These are phyloP conservation scores for Brassica nigra DNA, from an alignment of 345 rosid genomes.

Conservation along the genomic window DNA sequence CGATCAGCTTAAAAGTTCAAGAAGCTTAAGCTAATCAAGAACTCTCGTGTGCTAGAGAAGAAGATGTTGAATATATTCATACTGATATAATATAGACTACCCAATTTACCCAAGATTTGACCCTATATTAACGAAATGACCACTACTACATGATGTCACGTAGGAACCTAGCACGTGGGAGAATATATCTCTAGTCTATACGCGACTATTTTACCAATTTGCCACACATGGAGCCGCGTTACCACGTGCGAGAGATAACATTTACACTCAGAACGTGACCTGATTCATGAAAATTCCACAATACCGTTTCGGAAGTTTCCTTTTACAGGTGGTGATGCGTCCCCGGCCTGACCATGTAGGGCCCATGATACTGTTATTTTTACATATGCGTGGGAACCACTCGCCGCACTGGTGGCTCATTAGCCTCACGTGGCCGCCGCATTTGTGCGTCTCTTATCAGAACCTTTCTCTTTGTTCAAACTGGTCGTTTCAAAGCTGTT, in stretches of 20 bases:
- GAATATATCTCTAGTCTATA: background rate
- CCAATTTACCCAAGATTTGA: conserved; percentile 31
- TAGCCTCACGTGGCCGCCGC: conserved; percentile 40
- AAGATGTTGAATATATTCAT: conserved; percentile 1
- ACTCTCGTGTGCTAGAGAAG: conserved; percentile 12
- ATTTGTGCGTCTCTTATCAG: conserved; percentile 28
- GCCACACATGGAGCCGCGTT: background rate
- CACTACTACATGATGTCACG: conserved; percentile 38
- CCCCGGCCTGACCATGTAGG: conserved; percentile 41
- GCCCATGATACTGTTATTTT: conserved; percentile 3
- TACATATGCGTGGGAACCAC: conserved; percentile 24
- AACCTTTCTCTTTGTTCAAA: conserved; percentile 39
- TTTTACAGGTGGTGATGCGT: conserved; percentile 38
- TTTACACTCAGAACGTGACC: background rate
- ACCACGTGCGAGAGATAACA: background rate
- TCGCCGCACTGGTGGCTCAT: conserved; percentile 37
- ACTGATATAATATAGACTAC: background rate
- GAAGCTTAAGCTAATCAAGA: conserved; percentile 18
- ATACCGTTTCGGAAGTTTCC: conserved; percentile 34
- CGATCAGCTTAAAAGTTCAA: conserved; percentile 2
- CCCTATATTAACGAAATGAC: conserved; percentile 31
- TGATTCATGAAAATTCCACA: conserved; percentile 25
- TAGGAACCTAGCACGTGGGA: conserved; percentile 43
- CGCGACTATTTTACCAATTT: conserved; percentile 1
- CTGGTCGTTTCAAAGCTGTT: conserved; percentile 37